Evolutionary conservation across 805 yeast genomes (phyloP), one percentile per base, ranked within the genome.

Genomic region (Ogataea wickerhamii): DNA sequence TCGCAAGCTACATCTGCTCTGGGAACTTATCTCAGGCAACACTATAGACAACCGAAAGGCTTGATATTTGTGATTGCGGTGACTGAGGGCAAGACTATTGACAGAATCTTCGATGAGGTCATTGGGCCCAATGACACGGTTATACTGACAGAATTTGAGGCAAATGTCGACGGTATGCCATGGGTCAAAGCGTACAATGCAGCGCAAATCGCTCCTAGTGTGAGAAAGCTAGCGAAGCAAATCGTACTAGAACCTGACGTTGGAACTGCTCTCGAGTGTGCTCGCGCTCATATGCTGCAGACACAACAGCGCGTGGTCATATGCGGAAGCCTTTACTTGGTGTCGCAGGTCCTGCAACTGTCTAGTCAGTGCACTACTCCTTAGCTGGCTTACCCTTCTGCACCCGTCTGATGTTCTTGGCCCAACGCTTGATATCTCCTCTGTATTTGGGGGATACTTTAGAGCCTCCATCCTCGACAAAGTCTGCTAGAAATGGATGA

Each of bases 91-190:
- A 84, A 93, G 54, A 71, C 77, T 13, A 53, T 82, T 6, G 58
- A 61, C 2, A 67, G 69, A 0, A 59, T 88, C 16, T 58, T 86
- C 27, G 54, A 63, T 21, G 71, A 74, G 14, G 59, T 87, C 2
- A 55, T 84, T 3, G 28, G 36, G 2, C 56, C 58, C 5, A 51
- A 60, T 0, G 96, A 88, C 51, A 58, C 64, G 2, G 73, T 89
- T 0, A 61, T 82, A 1, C 71, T 81, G 1, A 78, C 91, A 0
- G 55, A 66, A 22, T 93, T 89, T 56, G 73, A 79, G 2, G 51
- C 64, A 1, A 47, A 44, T 2, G 91, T 94, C 0, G 89, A 82
- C 11, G 82, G 87, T 0, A 93, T 93, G 98, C 96, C 98, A 0
- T 93, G 98, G 98, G 78, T 93, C 4, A 52, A 67, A 28, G 63